Conservation (phyloP, 148 eudicot species). For the Chenopodium suecicum region DNA sequence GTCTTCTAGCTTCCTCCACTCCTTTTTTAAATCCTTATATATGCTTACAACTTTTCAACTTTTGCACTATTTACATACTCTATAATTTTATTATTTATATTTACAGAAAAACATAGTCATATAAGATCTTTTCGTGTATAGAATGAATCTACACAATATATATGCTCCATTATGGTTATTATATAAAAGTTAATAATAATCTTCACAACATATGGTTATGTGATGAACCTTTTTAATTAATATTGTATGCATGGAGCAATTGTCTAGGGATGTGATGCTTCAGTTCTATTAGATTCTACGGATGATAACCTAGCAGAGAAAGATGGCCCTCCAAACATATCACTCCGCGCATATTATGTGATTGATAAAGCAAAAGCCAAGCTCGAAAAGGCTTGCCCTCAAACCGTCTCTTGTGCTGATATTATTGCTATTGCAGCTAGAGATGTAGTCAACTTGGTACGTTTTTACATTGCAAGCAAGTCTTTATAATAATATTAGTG, state of each 20-base stretch:
- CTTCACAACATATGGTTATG: too few relatives aligned
- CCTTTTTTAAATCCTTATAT: neutral
- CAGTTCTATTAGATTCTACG: constrained; percentile 52
- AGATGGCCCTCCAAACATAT: constrained; percentile 53
- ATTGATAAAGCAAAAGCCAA: constrained; percentile 50
- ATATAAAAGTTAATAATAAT: too few relatives aligned
- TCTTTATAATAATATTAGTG: neutral
- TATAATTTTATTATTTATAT: too few relatives aligned
- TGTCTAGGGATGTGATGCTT: constrained; percentile 74
- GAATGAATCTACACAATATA: too few relatives aligned
- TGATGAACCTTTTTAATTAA: too few relatives aligned
- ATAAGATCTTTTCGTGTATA: too few relatives aligned
- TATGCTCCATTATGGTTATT: too few relatives aligned
- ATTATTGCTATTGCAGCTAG: constrained; percentile 60
- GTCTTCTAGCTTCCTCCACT: neutral
- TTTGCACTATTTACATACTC: too few relatives aligned
- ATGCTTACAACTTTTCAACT: too few relatives aligned
- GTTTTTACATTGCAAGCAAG: neutral
- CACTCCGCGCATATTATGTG: constrained; percentile 53
- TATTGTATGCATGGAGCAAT: neutral
- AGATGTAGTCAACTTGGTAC: constrained; percentile 52
- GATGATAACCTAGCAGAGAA: constrained; percentile 55
- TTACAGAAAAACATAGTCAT: too few relatives aligned
- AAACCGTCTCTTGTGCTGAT: constrained; percentile 64
- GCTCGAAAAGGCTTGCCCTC: constrained; percentile 58